These are phyloP conservation scores for Fusarium vanettenii DNA, from an alignment of 2,329 filamentous ascomycete species.

Conservation along the genomic window DNA sequence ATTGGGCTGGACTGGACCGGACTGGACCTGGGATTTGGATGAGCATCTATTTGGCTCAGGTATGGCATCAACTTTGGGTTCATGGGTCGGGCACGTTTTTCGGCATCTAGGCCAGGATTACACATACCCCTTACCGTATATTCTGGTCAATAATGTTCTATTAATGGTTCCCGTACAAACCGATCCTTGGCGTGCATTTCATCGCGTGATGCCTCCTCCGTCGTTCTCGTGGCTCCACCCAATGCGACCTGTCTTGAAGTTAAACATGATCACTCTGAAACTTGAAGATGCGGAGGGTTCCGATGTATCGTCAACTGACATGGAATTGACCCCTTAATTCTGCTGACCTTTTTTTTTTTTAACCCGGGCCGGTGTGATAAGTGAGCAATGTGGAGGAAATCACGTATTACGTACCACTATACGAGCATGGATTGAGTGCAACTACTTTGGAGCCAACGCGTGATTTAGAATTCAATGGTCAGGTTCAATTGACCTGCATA, in stretches of 20 bases:
- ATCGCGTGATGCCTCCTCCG: not conserved
- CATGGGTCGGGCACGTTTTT: conserved; percentile 19
- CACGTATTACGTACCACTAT: not conserved
- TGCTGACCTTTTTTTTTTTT: not conserved
- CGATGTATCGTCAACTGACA: not conserved
- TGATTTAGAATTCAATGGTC: not conserved
- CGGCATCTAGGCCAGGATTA: conserved; percentile 38
- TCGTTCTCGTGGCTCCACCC: not conserved
- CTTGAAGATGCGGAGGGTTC: not conserved
- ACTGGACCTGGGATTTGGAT: not conserved
- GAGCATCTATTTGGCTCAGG: not conserved
- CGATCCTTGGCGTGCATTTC: not conserved
- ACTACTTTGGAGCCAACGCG: not conserved
- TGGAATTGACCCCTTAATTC: not conserved
- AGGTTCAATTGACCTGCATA: not conserved
- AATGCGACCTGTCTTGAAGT: not conserved
- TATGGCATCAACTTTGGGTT: not conserved
- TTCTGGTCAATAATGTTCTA: conserved; percentile 39
- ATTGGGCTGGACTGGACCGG: not conserved
- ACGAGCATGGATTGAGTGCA: not conserved
- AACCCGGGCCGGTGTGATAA: not conserved
- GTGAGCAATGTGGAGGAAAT: not conserved
- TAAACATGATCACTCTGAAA: not conserved
- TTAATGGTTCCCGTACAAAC: conserved; percentile 18
- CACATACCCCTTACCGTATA: conserved; percentile 45